Evolutionary conservation across 2,329 filamentous ascomycete genomes (phyloP).

Genomic region (Colletotrichum tofieldiae): DNA sequence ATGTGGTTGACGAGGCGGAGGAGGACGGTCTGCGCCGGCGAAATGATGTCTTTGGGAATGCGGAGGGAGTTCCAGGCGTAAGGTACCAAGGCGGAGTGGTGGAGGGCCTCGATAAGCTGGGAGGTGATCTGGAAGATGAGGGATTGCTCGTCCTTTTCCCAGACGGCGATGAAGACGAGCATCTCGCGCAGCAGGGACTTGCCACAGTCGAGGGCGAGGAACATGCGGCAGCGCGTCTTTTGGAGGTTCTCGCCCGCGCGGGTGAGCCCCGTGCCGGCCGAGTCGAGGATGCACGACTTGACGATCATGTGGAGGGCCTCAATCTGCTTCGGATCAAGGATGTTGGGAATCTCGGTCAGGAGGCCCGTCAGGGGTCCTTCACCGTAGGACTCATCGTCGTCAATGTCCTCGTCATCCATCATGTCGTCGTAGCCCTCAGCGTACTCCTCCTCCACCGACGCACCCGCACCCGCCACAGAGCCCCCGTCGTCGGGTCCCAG

Average conservation of each 20-base stretch:
- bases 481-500: conserved; percentile 63
- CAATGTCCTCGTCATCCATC: conserved; percentile 77
- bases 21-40: conserved; percentile 93
- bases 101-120: conserved; percentile 93
- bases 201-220: conserved; percentile 91
- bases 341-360: conserved; percentile 93
- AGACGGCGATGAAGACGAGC: conserved; percentile 95
- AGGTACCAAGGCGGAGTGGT: conserved; percentile 90
- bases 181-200: conserved; percentile 91
- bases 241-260: conserved; percentile 85
- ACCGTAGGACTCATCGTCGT: conserved; percentile 84
- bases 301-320: conserved; percentile 98
- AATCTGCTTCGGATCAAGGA: conserved; percentile 94
- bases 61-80: conserved; percentile 93
- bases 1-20: conserved; percentile 93
- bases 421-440: conserved; percentile 63
- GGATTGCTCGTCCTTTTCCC: conserved; percentile 94
- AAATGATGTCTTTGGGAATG: conserved; percentile 96
- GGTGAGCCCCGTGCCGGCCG: conserved; percentile 79
- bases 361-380: conserved; percentile 87
- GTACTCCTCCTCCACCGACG: conserved; percentile 40
- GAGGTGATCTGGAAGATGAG: conserved; percentile 97
- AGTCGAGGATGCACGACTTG: conserved; percentile 92
- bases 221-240: conserved; percentile 89
- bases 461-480: conserved; percentile 1